Evolutionary conservation across 768 basidiomycete genomes (phyloP).

Genomic region (Tulasnella sp.): DNA sequence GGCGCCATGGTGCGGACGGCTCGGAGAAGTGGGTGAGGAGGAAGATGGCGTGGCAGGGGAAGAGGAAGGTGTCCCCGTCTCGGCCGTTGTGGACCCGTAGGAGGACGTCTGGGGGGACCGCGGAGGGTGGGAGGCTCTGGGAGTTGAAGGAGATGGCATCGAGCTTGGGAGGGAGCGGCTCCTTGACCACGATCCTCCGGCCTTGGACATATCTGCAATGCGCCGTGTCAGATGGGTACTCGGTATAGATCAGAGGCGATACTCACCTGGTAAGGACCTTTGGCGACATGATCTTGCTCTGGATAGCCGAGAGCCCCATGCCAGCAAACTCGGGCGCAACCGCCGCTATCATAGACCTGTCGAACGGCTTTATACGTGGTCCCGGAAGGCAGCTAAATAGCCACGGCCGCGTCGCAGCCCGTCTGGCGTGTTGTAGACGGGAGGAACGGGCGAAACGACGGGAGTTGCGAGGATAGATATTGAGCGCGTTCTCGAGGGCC

Average conservation of each 20-base stretch:
- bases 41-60: slow-evolving; percentile 4
- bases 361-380: not conserved
- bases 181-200: not conserved
- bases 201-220: not conserved
- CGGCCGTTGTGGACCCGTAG: not conserved
- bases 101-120: not conserved
- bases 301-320: not conserved
- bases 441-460: too few species aligned
- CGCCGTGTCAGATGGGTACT: not conserved
- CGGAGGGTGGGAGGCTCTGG: not conserved
- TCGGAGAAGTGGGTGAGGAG: not conserved
- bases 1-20: not conserved
- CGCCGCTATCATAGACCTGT: not conserved
- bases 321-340: not conserved
- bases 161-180: not conserved
- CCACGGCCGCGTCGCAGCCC: not conserved
- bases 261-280: not conserved
- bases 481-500: not conserved
- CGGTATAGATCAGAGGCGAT: not conserved
- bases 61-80: not conserved
- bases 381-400: not conserved
- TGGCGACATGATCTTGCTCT: too few species aligned
- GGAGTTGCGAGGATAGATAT: not conserved
- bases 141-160: not conserved
- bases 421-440: too few species aligned